Evolutionary conservation across 768 basidiomycete genomes (phyloP), one percentile per base, ranked within the genome.

Genomic region (Suillus discolor): DNA sequence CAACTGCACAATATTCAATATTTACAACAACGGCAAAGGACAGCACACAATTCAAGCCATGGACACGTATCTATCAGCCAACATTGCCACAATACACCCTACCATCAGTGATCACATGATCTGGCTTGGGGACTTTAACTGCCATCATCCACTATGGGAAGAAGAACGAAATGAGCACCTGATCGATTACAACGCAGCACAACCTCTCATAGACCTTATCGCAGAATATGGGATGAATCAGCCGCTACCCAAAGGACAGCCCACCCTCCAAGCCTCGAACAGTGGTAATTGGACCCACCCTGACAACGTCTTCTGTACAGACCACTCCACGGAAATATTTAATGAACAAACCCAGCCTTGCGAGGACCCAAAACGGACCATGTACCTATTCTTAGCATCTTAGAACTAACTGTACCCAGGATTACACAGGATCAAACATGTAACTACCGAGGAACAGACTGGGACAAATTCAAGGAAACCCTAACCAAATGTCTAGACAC

Each of bases 81-180:
- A 47, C 11, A 47, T 47, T 0, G 2, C 12, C 1, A n/a, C 0
- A 1, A 2, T 45, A 13, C 4, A 4, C 1, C 11, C 12, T 0
- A 23, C 45, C 3, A 8, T 3, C 1, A 6, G 12, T 0, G n/a
- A 47, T 4, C n/a, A 47, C 12, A 47, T 47, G n/a, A 23, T 47
- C 0, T 47, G 45, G 45, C n/a, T 47, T 0, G 20, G 45, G 0
- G 45, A 45, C 11, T 45, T 45, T 20, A 45, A n/a, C 4, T 4
- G 3, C 1, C 45, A 45, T 4, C 45, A 45, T 4, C 45, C 45
- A 0, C 20, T 45, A 0, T 45, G 20, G 45, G 20, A 45, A 6
- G 45, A 45, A 11, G 45, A 45, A 4, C 0, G 6, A 11, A 45
- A 45, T 1, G 11, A 4, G 0, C 45, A 47, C 45, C 11, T n/a